Evolutionary conservation across 768 basidiomycete species (phyloP).

Genomic region (Sarcodon aspratus): DNA sequence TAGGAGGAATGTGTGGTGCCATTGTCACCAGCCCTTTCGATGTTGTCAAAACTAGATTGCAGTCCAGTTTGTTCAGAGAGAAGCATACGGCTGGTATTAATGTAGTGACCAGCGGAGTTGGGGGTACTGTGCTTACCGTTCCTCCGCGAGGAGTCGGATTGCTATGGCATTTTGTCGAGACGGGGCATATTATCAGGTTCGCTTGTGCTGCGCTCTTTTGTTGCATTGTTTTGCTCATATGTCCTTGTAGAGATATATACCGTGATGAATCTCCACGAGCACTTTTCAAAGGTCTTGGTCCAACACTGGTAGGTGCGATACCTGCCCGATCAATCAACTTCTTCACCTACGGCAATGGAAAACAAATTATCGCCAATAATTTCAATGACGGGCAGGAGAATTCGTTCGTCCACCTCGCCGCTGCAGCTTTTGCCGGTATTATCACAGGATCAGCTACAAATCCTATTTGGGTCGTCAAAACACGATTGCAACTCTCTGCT

Average conservation of each 20-base stretch:
- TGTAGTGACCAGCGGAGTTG: conserved; percentile 21
- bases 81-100: conserved; percentile 22
- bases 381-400: conserved; percentile 80
- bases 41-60: conserved; percentile 94
- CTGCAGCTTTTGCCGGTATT: conserved; percentile 82
- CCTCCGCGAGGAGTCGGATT: conserved; percentile 34
- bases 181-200: conserved; percentile 79
- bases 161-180: conserved; percentile 92
- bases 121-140: conserved; percentile 8
- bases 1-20: conserved; percentile 97
- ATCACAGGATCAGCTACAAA: conserved; percentile 87
- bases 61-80: conserved; percentile 73
- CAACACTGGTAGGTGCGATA: conserved; percentile 88
- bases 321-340: conserved; percentile 97
- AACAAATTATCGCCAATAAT: conserved; percentile 73
- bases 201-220: conserved; percentile 9
- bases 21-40: conserved; percentile 97
- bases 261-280: conserved; percentile 80
- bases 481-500: conserved; percentile 74
- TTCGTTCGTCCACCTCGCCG: conserved; percentile 71
- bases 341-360: conserved; percentile 95
- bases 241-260: conserved; percentile 64
- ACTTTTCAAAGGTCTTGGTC: conserved; percentile 89
- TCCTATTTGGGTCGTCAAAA: conserved; percentile 99
- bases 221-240: neutral